These are phyloP conservation scores for Przewalskia tangutica DNA, from an alignment of 257 asterid genomes.

Conservation along the genomic window DNA sequence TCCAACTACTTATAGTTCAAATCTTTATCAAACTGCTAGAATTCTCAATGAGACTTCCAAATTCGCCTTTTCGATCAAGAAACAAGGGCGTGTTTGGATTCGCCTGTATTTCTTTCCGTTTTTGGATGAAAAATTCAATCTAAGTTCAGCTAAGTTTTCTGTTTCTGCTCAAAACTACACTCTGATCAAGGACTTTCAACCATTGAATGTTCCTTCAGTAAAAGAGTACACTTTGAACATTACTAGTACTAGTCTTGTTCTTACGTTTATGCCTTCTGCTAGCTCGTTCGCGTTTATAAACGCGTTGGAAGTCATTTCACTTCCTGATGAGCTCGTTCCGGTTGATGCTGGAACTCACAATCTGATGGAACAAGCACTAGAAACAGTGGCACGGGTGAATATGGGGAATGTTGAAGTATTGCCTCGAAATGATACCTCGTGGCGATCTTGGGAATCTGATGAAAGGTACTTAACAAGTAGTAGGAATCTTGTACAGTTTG, in stretches of 20 bases:
- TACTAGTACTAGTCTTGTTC: conserved; percentile 10
- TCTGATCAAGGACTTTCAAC: conserved; percentile 22
- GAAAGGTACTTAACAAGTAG: background rate
- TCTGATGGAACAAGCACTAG: conserved; percentile 19
- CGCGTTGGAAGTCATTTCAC: conserved; percentile 26
- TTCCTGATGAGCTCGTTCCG: conserved; percentile 31
- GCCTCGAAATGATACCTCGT: conserved; percentile 27
- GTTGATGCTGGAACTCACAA: conserved; percentile 6
- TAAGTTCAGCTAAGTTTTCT: conserved; percentile 12
- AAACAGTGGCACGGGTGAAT: conserved; percentile 25
- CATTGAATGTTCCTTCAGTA: conserved; percentile 12
- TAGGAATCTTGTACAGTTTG: conserved; percentile 6
- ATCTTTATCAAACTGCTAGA: conserved; percentile 26
- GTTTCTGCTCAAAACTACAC: conserved; percentile 25
- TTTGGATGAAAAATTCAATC: conserved; percentile 4
- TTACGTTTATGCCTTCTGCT: conserved; percentile 20
- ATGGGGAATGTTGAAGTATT: conserved; percentile 27
- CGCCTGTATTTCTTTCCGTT: conserved; percentile 31
- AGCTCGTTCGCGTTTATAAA: conserved; percentile 28
- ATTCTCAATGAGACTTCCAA: conserved; percentile 18
- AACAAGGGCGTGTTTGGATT: conserved; percentile 25
- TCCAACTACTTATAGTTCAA: conserved; percentile 14
- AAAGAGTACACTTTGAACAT: conserved; percentile 27
- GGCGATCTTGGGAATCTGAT: conserved; percentile 31
- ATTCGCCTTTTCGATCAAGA: conserved; percentile 21